Conservation (phyloP, 1,284 basidiomycete genomes). For the Fomitopsis pinicola region DNA sequence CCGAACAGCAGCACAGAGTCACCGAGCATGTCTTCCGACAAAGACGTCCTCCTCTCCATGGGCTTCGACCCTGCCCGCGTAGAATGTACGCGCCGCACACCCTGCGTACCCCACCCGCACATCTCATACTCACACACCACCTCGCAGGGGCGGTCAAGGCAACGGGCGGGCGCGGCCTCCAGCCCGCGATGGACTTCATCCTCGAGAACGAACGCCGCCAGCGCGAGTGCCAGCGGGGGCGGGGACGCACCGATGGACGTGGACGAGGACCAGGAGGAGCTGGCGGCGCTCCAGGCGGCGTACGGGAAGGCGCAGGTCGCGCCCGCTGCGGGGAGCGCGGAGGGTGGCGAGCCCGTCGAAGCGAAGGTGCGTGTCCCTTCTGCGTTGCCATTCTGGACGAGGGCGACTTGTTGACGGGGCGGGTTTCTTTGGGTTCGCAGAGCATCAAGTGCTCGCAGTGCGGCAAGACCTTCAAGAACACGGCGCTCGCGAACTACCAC, state of each 20-base stretch:
- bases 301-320: conserved; percentile 31
- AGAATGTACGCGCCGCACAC: conserved; percentile 57
- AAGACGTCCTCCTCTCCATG: conserved; percentile 80
- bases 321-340: conserved; percentile 35
- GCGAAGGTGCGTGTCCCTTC: conserved; percentile 46
- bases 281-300: conserved; percentile 54
- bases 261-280: conserved; percentile 60
- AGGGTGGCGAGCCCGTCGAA: conserved; percentile 32
- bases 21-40: conserved; percentile 42
- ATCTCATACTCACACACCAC: not conserved
- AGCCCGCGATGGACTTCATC: conserved; percentile 88
- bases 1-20: not conserved
- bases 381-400: not conserved
- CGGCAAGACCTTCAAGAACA: conserved; percentile 84
- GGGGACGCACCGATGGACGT: conserved; percentile 46
- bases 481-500: conserved; percentile 89
- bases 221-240: conserved; percentile 14
- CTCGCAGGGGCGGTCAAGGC: conserved; percentile 78
- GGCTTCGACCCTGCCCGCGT: conserved; percentile 82
- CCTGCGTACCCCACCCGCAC: not conserved
- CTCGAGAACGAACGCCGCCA: conserved; percentile 58
- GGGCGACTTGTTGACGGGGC: not conserved
- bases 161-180: conserved; percentile 73
- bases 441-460: conserved; percentile 81
- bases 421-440: conserved; percentile 27